These are phyloP conservation scores for Beauveria australis DNA, from an alignment of 2,329 filamentous ascomycete genomes.

Conservation along the genomic window DNA sequence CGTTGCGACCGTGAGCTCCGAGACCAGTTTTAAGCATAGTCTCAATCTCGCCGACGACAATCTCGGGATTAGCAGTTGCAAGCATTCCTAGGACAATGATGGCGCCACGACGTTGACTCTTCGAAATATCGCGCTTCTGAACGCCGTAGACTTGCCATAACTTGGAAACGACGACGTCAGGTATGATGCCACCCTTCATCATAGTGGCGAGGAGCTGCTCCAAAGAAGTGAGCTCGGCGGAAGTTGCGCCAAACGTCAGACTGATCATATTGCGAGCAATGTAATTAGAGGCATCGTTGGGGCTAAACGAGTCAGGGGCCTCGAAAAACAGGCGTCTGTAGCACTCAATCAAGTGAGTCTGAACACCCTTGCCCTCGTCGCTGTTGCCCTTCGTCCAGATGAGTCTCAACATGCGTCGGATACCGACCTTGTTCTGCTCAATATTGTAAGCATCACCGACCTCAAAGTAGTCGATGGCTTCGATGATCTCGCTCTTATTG, in stretches of 20 bases:
- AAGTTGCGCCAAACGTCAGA: constrained; percentile 89
- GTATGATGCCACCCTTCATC: constrained; percentile 88
- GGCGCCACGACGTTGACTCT: constrained; percentile 78
- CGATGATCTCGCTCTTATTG: constrained; percentile 98
- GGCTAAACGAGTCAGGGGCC: constrained; percentile 77
- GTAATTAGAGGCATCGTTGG: constrained; percentile 89
- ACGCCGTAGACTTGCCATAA: constrained; percentile 97
- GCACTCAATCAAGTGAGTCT: constrained; percentile 92
- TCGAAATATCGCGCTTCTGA: constrained; percentile 87
- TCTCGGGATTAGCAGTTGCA: constrained; percentile 82
- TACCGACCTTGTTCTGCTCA: constrained; percentile 84
- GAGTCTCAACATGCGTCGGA: constrained; percentile 87
- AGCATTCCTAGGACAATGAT: constrained; percentile 98
- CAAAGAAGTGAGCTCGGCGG: constrained; percentile 87
- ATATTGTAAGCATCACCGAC: constrained; percentile 94
- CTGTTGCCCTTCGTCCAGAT: constrained; percentile 99
- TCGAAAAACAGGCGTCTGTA: constrained; percentile 96
- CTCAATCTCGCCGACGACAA: constrained; percentile 92
- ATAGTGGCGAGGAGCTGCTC: constrained; percentile 94
- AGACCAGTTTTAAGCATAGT: constrained; percentile 87
- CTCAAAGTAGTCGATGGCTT: constrained; percentile 98
- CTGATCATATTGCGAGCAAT: constrained; percentile 98
- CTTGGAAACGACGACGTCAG: constrained; percentile 79
- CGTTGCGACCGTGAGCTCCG: constrained; percentile 67
- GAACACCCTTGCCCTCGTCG: constrained; percentile 96